A percentile compares a stretch with the other conserved stretches of the same genome.
Conservation (phyloP, 164 flowering plant species). For the Cinnamomum chago region DNA sequence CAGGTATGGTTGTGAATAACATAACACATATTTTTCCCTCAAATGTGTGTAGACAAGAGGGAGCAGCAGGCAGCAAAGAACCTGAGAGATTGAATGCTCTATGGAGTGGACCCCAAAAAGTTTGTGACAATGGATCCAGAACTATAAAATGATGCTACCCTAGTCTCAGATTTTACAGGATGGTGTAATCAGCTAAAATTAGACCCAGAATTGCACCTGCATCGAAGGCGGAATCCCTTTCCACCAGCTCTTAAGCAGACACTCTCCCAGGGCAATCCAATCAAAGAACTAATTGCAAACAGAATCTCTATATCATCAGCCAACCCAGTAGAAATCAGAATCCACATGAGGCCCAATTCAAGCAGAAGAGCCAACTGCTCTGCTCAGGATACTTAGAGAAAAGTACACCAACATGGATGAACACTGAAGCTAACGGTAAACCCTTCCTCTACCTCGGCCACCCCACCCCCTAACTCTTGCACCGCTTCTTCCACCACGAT, state of each 20-base stretch:
- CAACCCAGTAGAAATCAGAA: background rate
- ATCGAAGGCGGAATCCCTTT: background rate
- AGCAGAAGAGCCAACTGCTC: background rate
- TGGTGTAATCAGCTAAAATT: slow-evolving; percentile 4
- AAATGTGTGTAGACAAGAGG: no score
- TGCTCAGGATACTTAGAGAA: background rate
- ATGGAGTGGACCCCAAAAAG: no score
- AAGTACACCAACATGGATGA: background rate
- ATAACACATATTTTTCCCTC: no score
- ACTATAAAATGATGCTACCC: background rate
- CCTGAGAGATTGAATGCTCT: no score
- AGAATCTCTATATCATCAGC: slow-evolving; percentile 1
- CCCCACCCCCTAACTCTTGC: slow-evolving; percentile 46
- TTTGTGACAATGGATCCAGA: no score
- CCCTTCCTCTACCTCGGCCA: slow-evolving; percentile 69
- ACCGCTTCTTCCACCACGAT: slow-evolving; percentile 53
- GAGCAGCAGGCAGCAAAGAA: no score
- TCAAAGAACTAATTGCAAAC: background rate
- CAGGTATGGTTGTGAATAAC: no score
- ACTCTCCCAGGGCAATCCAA: background rate
- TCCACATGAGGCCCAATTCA: no score
- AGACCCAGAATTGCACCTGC: background rate
- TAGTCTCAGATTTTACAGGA: slow-evolving; percentile 5
- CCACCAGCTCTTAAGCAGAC: background rate
- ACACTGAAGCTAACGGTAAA: slow-evolving; percentile 27